Evolutionary conservation across 495 filamentous ascomycete species (phyloP), one percentile per base, ranked within the genome.

Genomic region (Penicillium desertorum): DNA sequence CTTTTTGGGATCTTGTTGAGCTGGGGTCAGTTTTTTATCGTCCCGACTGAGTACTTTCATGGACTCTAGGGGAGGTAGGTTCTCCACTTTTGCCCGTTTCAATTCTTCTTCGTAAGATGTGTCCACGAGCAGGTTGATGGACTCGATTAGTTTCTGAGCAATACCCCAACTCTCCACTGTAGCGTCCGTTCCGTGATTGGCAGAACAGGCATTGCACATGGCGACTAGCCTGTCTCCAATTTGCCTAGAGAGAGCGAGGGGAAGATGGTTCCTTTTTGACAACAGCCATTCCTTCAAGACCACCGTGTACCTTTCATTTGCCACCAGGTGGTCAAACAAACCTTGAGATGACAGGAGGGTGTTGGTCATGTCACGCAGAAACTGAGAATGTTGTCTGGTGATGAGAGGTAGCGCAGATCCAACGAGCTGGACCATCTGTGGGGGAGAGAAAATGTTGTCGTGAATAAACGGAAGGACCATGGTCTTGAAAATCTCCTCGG

Each of bases 1-100:
- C 4, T 20, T 45, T 14, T 49, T 46, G 0, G 19, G 23, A 0
- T 17, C 36, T 12, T 54, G 27, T 5, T 29, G 53, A 10, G 22
- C 19, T n/a, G 11, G 41, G 7, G 43, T 52, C 3, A 53, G 49
- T 27, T 61, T 61, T 14, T 61, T 63, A 30, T 61, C 61, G 27
- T 63, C 54, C 14, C 17, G 19, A n/a, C 9, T 32, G 1, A 63
- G 44, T 3, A 19, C 16, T 14, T 51, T 57, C 61, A 63, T 63
- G 2, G 43, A 39, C 3, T 57, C 43, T 0, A 61, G 36, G n/a
- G 50, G 27, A 45, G 48, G 53, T 1, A 61, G 17, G 34, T 57
- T 51, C 8, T 46, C 50, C 2, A 22, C 4, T 14, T 16, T 16
- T 6, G 30, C 14, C 10, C 23, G 16, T 1, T 51, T 23, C 2